Percentiles rank a stretch among this genome's conserved stretches.
Evolutionary conservation across 768 basidiomycete species (phyloP).

Genomic region (Mrakia frigida): DNA sequence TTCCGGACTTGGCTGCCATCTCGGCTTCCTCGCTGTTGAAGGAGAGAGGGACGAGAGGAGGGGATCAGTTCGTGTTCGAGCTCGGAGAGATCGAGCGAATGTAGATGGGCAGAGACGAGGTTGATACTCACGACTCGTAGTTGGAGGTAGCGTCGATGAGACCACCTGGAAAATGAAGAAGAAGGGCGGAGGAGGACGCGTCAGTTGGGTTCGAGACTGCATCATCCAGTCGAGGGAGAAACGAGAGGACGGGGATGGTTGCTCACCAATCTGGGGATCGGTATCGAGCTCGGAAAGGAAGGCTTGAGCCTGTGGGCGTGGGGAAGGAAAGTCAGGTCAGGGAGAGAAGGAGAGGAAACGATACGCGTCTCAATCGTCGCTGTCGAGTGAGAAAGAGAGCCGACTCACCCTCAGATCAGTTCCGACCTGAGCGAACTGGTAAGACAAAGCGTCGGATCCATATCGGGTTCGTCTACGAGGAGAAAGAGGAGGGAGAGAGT

Average conservation of each 20-base stretch:
- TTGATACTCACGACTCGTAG: slow-evolving; percentile 30
- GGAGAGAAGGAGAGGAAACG: slow-evolving; percentile 8
- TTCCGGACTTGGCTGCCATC: slow-evolving; percentile 15
- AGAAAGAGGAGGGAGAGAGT: no score
- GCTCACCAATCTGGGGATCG: slow-evolving; percentile 42
- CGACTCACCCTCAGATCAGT: slow-evolving; percentile 42
- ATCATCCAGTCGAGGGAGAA: no score
- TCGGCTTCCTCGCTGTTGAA: slow-evolving; percentile 17
- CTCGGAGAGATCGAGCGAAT: neutral
- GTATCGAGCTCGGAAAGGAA: slow-evolving; percentile 37
- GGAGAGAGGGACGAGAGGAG: neutral
- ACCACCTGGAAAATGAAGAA: neutral
- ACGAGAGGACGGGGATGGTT: no score
- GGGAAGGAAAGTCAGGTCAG: neutral
- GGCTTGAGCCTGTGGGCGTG: neutral
- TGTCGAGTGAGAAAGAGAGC: neutral
- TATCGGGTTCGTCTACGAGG: slow-evolving; percentile 34
- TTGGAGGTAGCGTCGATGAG: slow-evolving; percentile 45
- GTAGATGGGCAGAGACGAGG: neutral
- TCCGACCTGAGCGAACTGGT: slow-evolving; percentile 42
- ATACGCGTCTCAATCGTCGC: neutral
- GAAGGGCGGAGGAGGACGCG: no score
- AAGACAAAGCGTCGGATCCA: slow-evolving; percentile 44
- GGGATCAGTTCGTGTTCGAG: neutral
- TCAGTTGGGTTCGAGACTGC: no score